Evolutionary conservation across 2,329 filamentous ascomycete species (phyloP).

Genomic region (Trichoderma guizhouense): DNA sequence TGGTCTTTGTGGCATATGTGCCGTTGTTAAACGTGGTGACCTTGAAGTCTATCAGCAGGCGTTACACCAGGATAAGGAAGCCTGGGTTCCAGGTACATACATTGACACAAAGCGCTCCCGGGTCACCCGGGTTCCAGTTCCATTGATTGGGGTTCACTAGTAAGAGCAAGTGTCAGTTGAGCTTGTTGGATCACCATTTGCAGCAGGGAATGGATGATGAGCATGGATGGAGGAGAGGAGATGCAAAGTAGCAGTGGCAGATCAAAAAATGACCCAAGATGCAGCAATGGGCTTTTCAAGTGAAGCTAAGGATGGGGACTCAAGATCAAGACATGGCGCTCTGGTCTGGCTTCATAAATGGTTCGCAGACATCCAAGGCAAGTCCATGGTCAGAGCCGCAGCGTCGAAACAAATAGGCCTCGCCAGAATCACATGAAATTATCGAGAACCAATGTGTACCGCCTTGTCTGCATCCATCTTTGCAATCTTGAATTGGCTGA

Average conservation of each 20-base stretch:
- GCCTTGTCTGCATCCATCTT: background rate
- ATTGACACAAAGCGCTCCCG: constrained; percentile 49
- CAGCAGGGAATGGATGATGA: background rate
- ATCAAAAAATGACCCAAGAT: background rate
- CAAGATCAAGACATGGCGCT: background rate
- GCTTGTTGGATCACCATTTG: background rate
- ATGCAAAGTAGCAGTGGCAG: background rate
- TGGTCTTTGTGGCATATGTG: constrained; percentile 44
- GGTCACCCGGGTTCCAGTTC: constrained; percentile 40
- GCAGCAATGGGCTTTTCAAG: background rate
- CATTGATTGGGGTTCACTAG: constrained; percentile 56
- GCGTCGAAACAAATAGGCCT: background rate
- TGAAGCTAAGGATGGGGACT: no score
- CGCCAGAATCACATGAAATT: background rate
- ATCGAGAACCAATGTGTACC: background rate
- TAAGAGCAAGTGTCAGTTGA: background rate
- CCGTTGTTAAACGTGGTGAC: constrained; percentile 49
- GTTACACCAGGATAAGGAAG: background rate
- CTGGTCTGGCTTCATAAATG: background rate
- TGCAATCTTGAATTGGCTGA: background rate
- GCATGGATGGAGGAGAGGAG: no score
- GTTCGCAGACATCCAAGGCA: background rate
- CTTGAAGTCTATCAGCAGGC: constrained; percentile 28
- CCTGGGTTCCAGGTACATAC: constrained; percentile 36
- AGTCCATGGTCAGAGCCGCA: background rate